Percentiles rank a stretch among this genome's conserved stretches.
Conservation (phyloP, 495 filamentous ascomycete genomes). For the Aspergillus mulundensis region DNA sequence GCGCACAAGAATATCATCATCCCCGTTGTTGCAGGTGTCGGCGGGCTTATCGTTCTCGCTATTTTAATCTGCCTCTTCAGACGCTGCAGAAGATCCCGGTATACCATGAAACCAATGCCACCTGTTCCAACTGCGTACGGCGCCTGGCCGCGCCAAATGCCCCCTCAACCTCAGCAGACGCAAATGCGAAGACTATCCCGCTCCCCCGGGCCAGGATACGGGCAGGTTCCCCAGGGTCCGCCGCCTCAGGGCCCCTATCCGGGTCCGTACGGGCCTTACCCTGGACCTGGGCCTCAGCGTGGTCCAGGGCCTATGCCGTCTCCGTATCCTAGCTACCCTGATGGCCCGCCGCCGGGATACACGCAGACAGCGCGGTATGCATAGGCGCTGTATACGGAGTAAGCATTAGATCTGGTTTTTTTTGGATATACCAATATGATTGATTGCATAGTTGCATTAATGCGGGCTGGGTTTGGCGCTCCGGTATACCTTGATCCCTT, state of each 20-base stretch:
- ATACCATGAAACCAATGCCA: slow-evolving; percentile 24
- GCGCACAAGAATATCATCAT: slow-evolving; percentile 73
- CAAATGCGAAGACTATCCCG: slow-evolving; percentile 7
- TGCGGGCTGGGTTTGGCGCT: neutral
- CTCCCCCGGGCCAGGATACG: neutral
- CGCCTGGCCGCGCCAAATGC: slow-evolving; percentile 21
- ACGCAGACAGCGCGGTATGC: slow-evolving; percentile 8
- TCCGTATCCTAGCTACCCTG: slow-evolving; percentile 1
- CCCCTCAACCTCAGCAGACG: slow-evolving; percentile 18
- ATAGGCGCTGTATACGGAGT: neutral
- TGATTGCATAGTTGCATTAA: neutral
- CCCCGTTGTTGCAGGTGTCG: slow-evolving; percentile 64
- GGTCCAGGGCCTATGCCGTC: slow-evolving; percentile 14
- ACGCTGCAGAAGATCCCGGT: slow-evolving; percentile 46
- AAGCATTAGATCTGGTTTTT: neutral
- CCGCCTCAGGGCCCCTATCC: slow-evolving; percentile 8
- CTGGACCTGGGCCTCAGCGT: neutral
- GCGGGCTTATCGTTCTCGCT: slow-evolving; percentile 60
- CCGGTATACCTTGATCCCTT: neutral
- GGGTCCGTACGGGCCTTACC: neutral
- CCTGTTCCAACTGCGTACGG: slow-evolving; percentile 19
- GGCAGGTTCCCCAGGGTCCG: slow-evolving; percentile 13
- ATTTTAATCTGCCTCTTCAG: slow-evolving; percentile 57
- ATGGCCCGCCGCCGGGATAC: slow-evolving; percentile 8
- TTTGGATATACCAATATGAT: neutral